These are phyloP conservation scores for Fomes fomentarius DNA, from an alignment of 1,284 basidiomycete species.

Conservation along the genomic window DNA sequence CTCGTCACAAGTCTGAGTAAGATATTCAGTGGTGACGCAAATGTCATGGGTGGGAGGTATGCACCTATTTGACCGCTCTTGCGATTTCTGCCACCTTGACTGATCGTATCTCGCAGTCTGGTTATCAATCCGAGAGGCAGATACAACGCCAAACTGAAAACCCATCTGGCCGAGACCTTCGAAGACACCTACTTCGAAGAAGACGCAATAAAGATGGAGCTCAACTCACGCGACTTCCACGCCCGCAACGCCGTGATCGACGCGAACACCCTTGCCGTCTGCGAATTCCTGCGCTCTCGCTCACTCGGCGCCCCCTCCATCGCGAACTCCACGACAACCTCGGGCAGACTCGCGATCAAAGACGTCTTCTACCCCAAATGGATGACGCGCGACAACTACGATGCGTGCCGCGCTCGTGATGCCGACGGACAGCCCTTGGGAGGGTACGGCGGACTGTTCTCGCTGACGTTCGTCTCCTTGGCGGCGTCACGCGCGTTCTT, in stretches of 20 bases:
- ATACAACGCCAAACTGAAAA: conserved; percentile 64
- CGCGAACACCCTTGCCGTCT: conserved; percentile 81
- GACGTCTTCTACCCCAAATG: conserved; percentile 92
- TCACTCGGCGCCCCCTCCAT: conserved; percentile 53
- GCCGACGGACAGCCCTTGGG: conserved; percentile 40
- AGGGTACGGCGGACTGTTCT: conserved; percentile 93
- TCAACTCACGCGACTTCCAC: conserved; percentile 94
- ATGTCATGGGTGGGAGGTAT: conserved; percentile 97
- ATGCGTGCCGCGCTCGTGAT: conserved; percentile 50
- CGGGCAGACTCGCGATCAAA: conserved; percentile 56
- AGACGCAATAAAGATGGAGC: conserved; percentile 96
- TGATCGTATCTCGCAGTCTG: conserved; percentile 57
- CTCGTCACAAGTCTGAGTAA: conserved; percentile 95
- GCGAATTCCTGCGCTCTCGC: conserved; percentile 72
- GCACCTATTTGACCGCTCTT: too few relatives aligned
- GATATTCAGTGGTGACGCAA: conserved; percentile 93
- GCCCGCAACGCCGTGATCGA: conserved; percentile 82
- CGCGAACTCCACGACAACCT: too few relatives aligned
- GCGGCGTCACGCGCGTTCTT: conserved; percentile 84
- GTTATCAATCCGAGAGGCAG: conserved; percentile 83
- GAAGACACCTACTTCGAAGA: conserved; percentile 91
- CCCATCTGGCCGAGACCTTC: conserved; percentile 62
- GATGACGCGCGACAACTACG: conserved; percentile 76
- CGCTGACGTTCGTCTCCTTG: conserved; percentile 79
- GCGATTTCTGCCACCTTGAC: too few relatives aligned